Evolutionary conservation across 805 yeast species (phyloP).

Genomic region (Candida tammaniensis): DNA sequence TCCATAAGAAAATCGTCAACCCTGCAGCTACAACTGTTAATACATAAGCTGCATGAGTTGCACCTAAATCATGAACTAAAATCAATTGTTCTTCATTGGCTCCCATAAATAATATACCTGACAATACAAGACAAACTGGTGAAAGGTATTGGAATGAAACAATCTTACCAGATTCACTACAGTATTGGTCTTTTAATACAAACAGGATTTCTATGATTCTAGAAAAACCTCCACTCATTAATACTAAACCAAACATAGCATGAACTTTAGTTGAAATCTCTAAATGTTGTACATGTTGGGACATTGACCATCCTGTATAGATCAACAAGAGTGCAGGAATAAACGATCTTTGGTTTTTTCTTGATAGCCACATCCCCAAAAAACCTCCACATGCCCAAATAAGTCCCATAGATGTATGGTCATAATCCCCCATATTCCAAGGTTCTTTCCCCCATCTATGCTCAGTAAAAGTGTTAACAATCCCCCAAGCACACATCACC

Average conservation of each 20-base stretch:
- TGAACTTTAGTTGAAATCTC: slow-evolving; percentile 84
- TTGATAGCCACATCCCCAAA: slow-evolving; percentile 72
- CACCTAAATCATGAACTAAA: slow-evolving; percentile 67
- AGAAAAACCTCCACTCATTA: slow-evolving; percentile 73
- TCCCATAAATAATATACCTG: slow-evolving; percentile 85
- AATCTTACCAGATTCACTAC: slow-evolving; percentile 42
- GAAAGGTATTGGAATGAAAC: slow-evolving; percentile 83
- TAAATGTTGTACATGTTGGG: slow-evolving; percentile 78
- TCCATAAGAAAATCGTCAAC: slow-evolving; percentile 66
- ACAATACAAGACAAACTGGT: slow-evolving; percentile 70
- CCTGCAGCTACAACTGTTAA: slow-evolving; percentile 71
- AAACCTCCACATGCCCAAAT: slow-evolving; percentile 96
- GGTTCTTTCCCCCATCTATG: slow-evolving; percentile 89
- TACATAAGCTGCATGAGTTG: slow-evolving; percentile 83
- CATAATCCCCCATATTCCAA: slow-evolving; percentile 93
- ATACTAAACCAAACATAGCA: slow-evolving; percentile 75
- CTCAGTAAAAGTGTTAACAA: slow-evolving; percentile 92
- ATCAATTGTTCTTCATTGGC: slow-evolving; percentile 87
- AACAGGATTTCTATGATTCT: slow-evolving; percentile 80
- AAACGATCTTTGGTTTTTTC: slow-evolving; percentile 60
- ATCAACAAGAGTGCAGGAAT: slow-evolving; percentile 80
- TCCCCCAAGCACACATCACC: slow-evolving; percentile 86
- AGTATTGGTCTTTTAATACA: slow-evolving; percentile 60
- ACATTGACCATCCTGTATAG: slow-evolving; percentile 94
- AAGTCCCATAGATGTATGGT: slow-evolving; percentile 95